phyloP scores from a whole-genome alignment of 1,284 basidiomycete species.

The Boletus semigastroideus region DNA sequence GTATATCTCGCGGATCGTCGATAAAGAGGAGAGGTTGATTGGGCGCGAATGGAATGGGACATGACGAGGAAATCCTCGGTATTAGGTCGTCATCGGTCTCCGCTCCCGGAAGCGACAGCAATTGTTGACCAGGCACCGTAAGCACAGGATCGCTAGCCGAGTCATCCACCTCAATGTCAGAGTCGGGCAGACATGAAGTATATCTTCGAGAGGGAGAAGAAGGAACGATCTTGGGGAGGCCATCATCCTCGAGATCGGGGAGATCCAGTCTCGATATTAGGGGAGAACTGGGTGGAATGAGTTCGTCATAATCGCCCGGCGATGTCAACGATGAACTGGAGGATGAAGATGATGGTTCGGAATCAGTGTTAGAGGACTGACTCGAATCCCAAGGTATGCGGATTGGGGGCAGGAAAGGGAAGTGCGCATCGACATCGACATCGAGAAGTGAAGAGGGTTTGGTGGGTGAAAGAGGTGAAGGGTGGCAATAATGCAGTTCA shows the following conservation, averaged over 20 bases:
- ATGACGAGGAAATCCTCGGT: slow-evolving; percentile 15
- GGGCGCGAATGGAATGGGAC: slow-evolving; percentile 15
- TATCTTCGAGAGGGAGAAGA: slow-evolving; percentile 36
- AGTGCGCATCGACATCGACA: slow-evolving; percentile 19
- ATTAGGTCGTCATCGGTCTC: slow-evolving; percentile 39
- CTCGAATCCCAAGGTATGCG: slow-evolving; percentile 21
- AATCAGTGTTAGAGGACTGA: slow-evolving; percentile 14
- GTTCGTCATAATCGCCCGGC: slow-evolving; percentile 27
- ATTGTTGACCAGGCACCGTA: slow-evolving; percentile 17
- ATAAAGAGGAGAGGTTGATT: slow-evolving; percentile 38
- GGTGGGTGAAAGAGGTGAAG: slow-evolving; percentile 16
- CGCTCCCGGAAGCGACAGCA: slow-evolving; percentile 39
- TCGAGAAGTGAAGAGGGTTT: slow-evolving; percentile 27
- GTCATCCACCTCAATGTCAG: slow-evolving; percentile 24
- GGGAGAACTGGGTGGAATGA: slow-evolving; percentile 26
- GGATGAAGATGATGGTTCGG: slow-evolving; percentile 11
- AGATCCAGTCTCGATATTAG: slow-evolving; percentile 31
- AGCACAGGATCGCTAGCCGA: slow-evolving; percentile 8
- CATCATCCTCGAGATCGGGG: slow-evolving; percentile 34
- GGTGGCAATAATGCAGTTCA: slow-evolving; percentile 15
- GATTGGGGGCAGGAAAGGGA: slow-evolving; percentile 22
- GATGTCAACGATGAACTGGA: slow-evolving; percentile 18
- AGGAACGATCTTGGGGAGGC: slow-evolving; percentile 24
- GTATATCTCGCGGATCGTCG: slow-evolving; percentile 40
- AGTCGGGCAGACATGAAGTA: slow-evolving; percentile 33